These are phyloP conservation scores for Saccharomycopsis selenospora DNA, from an alignment of 805 yeast species.

Conservation along the genomic window DNA sequence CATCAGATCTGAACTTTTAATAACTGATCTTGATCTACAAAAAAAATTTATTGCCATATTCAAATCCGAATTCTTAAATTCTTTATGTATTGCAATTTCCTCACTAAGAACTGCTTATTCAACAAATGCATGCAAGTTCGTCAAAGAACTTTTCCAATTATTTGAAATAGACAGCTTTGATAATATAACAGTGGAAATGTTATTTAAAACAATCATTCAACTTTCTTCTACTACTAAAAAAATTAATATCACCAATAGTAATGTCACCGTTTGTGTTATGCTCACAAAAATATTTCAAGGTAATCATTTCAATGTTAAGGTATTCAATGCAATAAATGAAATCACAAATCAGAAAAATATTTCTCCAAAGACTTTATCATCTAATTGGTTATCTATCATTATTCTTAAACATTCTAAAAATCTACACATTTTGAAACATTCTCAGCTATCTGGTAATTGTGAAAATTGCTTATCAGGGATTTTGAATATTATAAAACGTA, in stretches of 20 bases:
- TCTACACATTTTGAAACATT: conserved; percentile 25
- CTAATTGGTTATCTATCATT: conserved; percentile 61
- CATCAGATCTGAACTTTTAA: conserved; percentile 48
- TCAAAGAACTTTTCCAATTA: conserved; percentile 55
- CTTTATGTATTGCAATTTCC: conserved; percentile 54
- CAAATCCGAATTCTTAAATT: conserved; percentile 43
- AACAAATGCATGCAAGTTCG: conserved; percentile 63
- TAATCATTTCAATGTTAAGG: conserved; percentile 39
- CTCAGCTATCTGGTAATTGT: not conserved
- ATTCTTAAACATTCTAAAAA: conserved; percentile 43
- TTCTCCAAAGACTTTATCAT: conserved; percentile 62
- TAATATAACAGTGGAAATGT: conserved; percentile 24
- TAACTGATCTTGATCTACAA: conserved; percentile 30
- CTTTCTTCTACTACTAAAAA: conserved; percentile 55
- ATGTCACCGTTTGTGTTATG: conserved; percentile 38
- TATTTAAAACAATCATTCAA: conserved; percentile 34
- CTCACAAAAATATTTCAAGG: conserved; percentile 20
- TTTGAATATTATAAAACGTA: conserved; percentile 46
- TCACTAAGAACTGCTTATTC: conserved; percentile 84
- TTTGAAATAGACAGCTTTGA: conserved; percentile 36
- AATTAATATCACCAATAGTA: conserved; percentile 53
- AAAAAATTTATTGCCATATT: conserved; percentile 30
- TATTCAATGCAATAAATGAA: conserved; percentile 40
- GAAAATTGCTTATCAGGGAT: conserved; percentile 32
- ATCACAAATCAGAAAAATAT: conserved; percentile 64